Evolutionary conservation across 768 basidiomycete genomes (phyloP).

Genomic region (Ramaria sp.): DNA sequence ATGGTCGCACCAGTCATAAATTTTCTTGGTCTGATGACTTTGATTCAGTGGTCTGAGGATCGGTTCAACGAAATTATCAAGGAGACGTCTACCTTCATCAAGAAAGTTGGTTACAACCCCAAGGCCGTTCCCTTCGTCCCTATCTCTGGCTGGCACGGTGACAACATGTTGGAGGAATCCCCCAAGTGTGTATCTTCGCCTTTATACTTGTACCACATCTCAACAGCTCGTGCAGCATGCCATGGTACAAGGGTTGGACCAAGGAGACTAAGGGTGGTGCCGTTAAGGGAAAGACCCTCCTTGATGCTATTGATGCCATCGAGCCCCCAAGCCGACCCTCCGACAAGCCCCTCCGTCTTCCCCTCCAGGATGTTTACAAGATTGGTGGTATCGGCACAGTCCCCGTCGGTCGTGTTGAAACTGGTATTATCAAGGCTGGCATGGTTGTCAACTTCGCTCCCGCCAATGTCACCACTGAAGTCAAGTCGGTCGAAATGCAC

Average conservation of each 20-base stretch:
- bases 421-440: slow-evolving; percentile 98
- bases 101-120: slow-evolving; percentile 99
- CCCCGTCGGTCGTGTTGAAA: slow-evolving; percentile 99
- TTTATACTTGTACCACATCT: slow-evolving; percentile 5
- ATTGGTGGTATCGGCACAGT: slow-evolving; percentile 99
- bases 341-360: slow-evolving; percentile 99
- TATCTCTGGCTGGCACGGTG: slow-evolving; percentile 99
- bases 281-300: slow-evolving; percentile 97
- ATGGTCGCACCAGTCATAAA: not conserved
- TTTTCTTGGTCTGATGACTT: not conserved
- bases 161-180: slow-evolving; percentile 99
- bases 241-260: slow-evolving; percentile 99
- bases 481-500: slow-evolving; percentile 99
- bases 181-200: slow-evolving; percentile 49
- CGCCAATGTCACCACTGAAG: slow-evolving; percentile 98
- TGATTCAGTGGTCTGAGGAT: slow-evolving; percentile 87
- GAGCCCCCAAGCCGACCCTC: slow-evolving; percentile 94
- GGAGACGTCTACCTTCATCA: slow-evolving; percentile 96
- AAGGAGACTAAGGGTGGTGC: slow-evolving; percentile 91
- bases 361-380: slow-evolving; percentile 99
- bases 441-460: slow-evolving; percentile 99
- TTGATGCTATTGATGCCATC: slow-evolving; percentile 99
- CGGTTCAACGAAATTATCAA: slow-evolving; percentile 99
- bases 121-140: slow-evolving; percentile 97
- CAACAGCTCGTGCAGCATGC: slow-evolving; percentile 51